These are phyloP conservation scores for Phlyctochytrium bullatum DNA, from an alignment of 192 early-diverging fungal species.

Conservation along the genomic window DNA sequence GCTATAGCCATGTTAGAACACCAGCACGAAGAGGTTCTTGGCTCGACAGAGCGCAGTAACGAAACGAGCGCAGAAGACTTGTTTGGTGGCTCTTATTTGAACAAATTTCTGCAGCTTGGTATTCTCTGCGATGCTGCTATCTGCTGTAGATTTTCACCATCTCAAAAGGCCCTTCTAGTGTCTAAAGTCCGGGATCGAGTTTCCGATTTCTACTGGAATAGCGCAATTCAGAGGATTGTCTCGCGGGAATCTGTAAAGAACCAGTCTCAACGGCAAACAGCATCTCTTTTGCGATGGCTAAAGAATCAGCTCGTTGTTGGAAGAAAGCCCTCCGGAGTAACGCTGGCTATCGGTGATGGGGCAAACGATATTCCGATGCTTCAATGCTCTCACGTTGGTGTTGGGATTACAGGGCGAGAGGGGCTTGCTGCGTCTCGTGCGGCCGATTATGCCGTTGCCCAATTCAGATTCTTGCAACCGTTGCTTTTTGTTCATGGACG, in stretches of 20 bases:
- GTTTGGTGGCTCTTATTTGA: constrained; percentile 22
- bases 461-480: constrained; percentile 80
- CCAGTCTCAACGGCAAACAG: too few species aligned
- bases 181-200: constrained; percentile 24
- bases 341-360: constrained; percentile 86
- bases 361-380: constrained; percentile 96
- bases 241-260: not conserved
- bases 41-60: not conserved
- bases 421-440: constrained; percentile 80
- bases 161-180: constrained; percentile 85
- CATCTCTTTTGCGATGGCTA: not conserved
- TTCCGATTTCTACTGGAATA: not conserved
- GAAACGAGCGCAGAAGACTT: constrained; percentile 41
- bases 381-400: constrained; percentile 85
- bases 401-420: constrained; percentile 86
- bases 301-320: constrained; percentile 6
- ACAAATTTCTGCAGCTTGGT: constrained; percentile 65
- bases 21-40: constrained; percentile 29
- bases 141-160: constrained; percentile 83
- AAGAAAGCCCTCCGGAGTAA: constrained; percentile 45
- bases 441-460: constrained; percentile 83
- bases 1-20: constrained; percentile 32
- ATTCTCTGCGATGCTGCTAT: constrained; percentile 76
- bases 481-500: constrained; percentile 85
- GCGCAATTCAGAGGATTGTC: not conserved